These are phyloP conservation scores for Mortierella hygrophila DNA, from an alignment of 192 early-diverging fungal genomes.

Conservation along the genomic window DNA sequence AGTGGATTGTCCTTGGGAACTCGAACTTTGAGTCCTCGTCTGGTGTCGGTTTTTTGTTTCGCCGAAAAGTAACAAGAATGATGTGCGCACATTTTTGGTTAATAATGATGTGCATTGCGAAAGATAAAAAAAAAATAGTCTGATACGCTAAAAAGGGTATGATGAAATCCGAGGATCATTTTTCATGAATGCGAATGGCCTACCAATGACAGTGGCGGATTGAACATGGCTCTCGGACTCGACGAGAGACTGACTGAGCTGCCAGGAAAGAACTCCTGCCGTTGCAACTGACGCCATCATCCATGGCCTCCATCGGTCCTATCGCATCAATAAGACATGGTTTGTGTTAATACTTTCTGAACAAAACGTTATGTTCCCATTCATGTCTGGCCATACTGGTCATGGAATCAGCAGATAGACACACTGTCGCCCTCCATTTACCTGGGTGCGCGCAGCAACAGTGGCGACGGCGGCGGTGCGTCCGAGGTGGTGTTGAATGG, in stretches of 20 bases:
- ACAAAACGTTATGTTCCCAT: neutral
- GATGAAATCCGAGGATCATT: conserved; percentile 19
- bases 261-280: conserved; percentile 48
- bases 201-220: conserved; percentile 31
- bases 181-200: neutral
- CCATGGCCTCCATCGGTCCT: conserved; percentile 40
- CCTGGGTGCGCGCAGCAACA: neutral
- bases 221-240: conserved; percentile 33
- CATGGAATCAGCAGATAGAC: neutral
- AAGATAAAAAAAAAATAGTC: neutral
- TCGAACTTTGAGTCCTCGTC: conserved; percentile 56
- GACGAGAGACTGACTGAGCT: conserved; percentile 26
- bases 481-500: conserved; percentile 35
- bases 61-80: neutral
- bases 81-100: neutral
- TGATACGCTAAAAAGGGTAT: neutral
- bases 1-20: conserved; percentile 56
- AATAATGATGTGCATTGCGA: neutral
- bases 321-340: neutral
- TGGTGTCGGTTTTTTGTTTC: conserved; percentile 7
- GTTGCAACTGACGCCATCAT: conserved; percentile 24
- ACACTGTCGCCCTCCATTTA: neutral
- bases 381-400: neutral
- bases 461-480: conserved; percentile 12
- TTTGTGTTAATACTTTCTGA: neutral